Evolutionary conservation across 2,329 filamentous ascomycete genomes (phyloP), one percentile per base, ranked within the genome.

Genomic region (Lojkania enalia): DNA sequence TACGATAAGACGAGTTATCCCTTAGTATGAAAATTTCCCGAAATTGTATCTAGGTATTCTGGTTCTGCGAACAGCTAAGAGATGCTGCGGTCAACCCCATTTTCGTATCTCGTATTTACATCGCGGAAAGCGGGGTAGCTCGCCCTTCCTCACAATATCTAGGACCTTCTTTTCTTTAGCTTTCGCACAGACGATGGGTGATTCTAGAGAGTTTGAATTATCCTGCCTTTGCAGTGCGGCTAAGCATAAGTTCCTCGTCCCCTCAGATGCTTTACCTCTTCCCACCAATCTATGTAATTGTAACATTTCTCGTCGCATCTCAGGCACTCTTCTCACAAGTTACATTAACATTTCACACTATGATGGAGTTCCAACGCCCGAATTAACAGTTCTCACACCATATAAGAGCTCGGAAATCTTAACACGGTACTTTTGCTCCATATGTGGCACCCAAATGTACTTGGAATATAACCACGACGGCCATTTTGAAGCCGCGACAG

Each of bases 221-320:
- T 33, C 30, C 16, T 79, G 77, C 50, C 67, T 74, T 11, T 79
- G 76, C 64, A 67, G 68, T 36, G 38, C 58, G 0, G 67, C 74
- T 42, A 66, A 47, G 2, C 76, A 77, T 58, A 67, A 56, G 6
- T 49, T 72, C 9, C 27, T 42, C 2, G 41, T 77, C 2, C 49
- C 64, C 1, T 35, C 25, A 3, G 61, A 70, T 1, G 50, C 52
- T 0, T 64, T 78, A 2, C 77, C 77, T 2, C 58, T 80, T 1
- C 48, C 66, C n/a, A 72, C 67, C 0, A 57, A 63, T 5, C 66
- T 66, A 50, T 80, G 77, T 51, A 76, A 77, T 61, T 80, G 77
- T 65, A 62, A 64, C 27, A 78, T 76, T 2, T 80, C 77, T 45
- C 70, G 77, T 2, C 75, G 73, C 29, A 49, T 67, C 3, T 76